Conservation (phyloP, 129 eudicot species). For the Artemisia annua region DNA sequence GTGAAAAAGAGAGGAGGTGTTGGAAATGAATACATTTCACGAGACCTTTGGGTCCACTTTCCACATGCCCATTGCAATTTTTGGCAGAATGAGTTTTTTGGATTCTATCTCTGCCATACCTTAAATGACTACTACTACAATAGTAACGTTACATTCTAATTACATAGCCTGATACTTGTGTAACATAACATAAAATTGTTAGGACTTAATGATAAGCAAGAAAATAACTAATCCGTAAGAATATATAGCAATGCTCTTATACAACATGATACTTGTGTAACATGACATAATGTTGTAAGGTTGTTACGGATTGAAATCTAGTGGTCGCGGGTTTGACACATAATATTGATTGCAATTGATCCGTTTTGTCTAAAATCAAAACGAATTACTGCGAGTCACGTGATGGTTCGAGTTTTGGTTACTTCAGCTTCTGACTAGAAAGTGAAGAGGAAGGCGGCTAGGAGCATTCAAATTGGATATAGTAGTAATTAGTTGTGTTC, state of each 20-base stretch:
- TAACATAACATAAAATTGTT: background rate
- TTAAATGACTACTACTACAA: background rate
- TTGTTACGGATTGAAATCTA: too few relatives aligned
- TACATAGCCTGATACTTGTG: background rate
- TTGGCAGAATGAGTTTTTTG: constrained; percentile 28
- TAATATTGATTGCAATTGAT: too few relatives aligned
- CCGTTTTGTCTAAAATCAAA: too few relatives aligned
- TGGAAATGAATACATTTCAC: constrained; percentile 32
- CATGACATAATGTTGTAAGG: too few relatives aligned
- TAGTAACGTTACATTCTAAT: background rate
- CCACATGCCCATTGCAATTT: constrained; percentile 32
- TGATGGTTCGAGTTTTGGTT: constrained; percentile 9
- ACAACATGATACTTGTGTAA: too few relatives aligned
- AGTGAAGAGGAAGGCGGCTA: constrained; percentile 31
- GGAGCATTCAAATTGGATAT: constrained; percentile 30
- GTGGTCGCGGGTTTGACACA: too few relatives aligned
- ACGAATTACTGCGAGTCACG: constrained; percentile 13
- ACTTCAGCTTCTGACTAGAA: constrained; percentile 4
- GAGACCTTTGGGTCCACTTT: constrained; percentile 27
- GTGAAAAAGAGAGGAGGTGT: constrained; percentile 21
- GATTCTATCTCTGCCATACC: constrained; percentile 6
- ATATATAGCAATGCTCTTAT: too few relatives aligned
- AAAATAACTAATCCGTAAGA: too few relatives aligned
- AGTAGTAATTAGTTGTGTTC: constrained; percentile 30
- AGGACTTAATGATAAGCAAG: background rate